A percentile compares a stretch with the other conserved stretches of the same genome.
phyloP scores from a whole-genome alignment of 331 rosid species.

The Malus hybrid region DNA sequence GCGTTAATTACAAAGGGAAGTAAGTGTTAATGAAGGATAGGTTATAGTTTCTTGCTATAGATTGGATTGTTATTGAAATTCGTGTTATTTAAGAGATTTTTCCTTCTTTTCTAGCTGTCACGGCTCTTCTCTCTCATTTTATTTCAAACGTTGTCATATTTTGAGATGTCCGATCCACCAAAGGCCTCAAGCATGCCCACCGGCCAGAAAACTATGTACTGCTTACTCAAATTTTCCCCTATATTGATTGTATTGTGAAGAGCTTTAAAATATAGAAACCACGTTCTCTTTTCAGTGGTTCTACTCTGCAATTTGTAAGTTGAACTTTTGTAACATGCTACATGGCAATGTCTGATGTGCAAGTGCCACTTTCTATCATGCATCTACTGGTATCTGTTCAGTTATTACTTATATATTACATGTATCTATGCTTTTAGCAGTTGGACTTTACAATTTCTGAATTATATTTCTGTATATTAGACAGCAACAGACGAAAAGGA shows the following conservation, averaged over 20 bases:
- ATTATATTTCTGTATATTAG: slow-evolving; percentile 28
- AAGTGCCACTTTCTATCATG: neutral
- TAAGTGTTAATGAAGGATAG: neutral
- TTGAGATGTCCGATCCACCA: neutral
- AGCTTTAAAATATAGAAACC: neutral
- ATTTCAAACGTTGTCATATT: neutral
- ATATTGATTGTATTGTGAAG: neutral
- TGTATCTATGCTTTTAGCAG: neutral
- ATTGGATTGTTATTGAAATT: neutral
- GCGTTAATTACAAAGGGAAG: neutral
- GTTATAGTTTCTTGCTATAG: neutral
- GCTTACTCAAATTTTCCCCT: neutral
- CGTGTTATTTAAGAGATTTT: neutral
- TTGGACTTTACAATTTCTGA: neutral
- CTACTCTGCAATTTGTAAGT: neutral
- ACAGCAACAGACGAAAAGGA: slow-evolving; percentile 70
- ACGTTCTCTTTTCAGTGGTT: neutral
- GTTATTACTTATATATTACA: too few species aligned
- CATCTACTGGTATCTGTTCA: too few species aligned
- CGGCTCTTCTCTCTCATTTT: neutral
- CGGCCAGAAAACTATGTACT: neutral
- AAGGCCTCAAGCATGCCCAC: neutral
- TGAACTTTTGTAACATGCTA: neutral
- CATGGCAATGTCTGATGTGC: neutral
- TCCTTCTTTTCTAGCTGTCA: neutral